Percentiles rank a stretch among this genome's conserved stretches.
Evolutionary conservation across 2,329 filamentous ascomycete genomes (phyloP).

Genomic region (Colletotrichum coccodes): DNA sequence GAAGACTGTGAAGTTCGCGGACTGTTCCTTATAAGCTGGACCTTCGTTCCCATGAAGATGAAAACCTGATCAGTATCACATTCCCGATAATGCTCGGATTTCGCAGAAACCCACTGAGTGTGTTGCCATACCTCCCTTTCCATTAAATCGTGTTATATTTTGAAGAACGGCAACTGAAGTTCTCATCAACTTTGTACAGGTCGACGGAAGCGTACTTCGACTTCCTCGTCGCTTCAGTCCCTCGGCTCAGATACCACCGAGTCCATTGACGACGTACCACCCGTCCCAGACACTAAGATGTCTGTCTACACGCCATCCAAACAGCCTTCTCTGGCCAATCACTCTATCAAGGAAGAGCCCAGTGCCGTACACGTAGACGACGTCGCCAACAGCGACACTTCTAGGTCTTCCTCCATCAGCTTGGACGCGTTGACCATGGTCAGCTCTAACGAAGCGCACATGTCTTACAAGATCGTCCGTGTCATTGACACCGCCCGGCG

Average conservation of each 20-base stretch:
- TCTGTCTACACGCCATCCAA: slow-evolving; percentile 7
- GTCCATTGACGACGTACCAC: slow-evolving; percentile 7
- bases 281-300: slow-evolving; percentile 5
- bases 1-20: too few relatives aligned
- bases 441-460: not conserved
- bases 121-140: not conserved
- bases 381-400: slow-evolving; percentile 7
- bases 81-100: slow-evolving; percentile 28
- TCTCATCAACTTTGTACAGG: not conserved
- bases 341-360: slow-evolving; percentile 11
- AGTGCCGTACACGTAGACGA: not conserved
- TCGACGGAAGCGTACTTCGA: slow-evolving; percentile 24
- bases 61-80: not conserved
- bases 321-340: not conserved
- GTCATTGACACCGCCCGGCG: slow-evolving; percentile 10
- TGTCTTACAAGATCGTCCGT: not conserved
- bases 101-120: slow-evolving; percentile 28
- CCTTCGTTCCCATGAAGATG: not conserved
- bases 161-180: not conserved
- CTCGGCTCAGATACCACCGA: not conserved
- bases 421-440: slow-evolving; percentile 4
- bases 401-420: slow-evolving; percentile 13
- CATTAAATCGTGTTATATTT: not conserved
- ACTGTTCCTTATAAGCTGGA: not conserved
- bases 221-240: slow-evolving; percentile 20